phyloP scores from a whole-genome alignment of 176 grass and related monocot species.

The Musa acuminata region DNA sequence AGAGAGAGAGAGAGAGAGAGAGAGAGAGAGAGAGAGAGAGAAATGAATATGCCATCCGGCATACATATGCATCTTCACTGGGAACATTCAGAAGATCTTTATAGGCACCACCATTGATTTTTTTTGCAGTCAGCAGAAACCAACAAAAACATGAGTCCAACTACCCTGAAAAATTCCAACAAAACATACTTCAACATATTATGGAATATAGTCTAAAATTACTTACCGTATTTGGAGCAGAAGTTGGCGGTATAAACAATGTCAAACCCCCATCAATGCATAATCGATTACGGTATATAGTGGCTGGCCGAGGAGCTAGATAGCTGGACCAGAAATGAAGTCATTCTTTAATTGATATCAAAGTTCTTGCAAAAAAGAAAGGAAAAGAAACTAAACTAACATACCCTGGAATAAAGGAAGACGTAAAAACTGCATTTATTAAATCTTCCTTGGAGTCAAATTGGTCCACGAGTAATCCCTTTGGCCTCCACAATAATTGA shows the following conservation, averaged over 20 bases:
- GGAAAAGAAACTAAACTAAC: conserved; percentile 7
- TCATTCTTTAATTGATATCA: conserved; percentile 4
- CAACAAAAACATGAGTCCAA: background rate
- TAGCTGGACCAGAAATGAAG: conserved; percentile 47
- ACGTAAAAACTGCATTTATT: conserved; percentile 80
- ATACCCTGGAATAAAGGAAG: conserved; percentile 98
- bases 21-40: too few relatives aligned
- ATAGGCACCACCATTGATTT: too few relatives aligned
- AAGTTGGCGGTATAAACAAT: conserved; percentile 97
- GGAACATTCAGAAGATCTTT: too few relatives aligned
- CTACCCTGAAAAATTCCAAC: background rate
- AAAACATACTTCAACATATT: background rate
- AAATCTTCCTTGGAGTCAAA: conserved; percentile 96
- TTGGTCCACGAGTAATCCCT: conserved; percentile 76
- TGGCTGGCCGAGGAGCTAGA: conserved; percentile 66
- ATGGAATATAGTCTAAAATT: conserved; percentile 2
- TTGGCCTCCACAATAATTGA: conserved; percentile 77
- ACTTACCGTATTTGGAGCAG: conserved; percentile 70
- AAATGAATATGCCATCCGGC: too few relatives aligned
- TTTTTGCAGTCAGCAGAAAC: too few relatives aligned
- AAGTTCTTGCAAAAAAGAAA: conserved; percentile 3
- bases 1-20: too few relatives aligned
- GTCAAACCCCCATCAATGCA: conserved; percentile 94
- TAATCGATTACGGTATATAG: conserved; percentile 61
- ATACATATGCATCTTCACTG: background rate